Conservation (phyloP, 2,329 filamentous ascomycete species). For the Colletotrichum cuscutae region DNA sequence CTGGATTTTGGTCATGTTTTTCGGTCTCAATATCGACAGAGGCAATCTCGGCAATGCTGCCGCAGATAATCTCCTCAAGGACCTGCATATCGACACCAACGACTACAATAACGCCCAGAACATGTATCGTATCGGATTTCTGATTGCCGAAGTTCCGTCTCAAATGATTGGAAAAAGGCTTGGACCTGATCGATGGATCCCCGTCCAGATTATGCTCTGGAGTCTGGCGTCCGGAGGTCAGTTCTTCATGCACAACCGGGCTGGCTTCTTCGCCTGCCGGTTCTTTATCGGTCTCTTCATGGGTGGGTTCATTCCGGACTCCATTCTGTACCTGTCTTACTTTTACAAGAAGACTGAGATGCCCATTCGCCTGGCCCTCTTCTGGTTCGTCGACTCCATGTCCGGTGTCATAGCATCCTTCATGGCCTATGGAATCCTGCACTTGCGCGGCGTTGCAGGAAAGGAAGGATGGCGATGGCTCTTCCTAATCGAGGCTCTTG, state of each 20-base stretch:
- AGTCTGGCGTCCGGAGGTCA: constrained; percentile 47
- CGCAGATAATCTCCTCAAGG: constrained; percentile 46
- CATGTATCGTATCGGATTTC: constrained; percentile 59
- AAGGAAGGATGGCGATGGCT: constrained; percentile 65
- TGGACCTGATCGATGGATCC: constrained; percentile 61
- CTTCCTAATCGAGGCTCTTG: constrained; percentile 55
- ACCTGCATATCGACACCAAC: constrained; percentile 47
- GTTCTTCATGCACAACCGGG: constrained; percentile 41
- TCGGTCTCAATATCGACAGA: constrained; percentile 49
- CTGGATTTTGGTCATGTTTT: constrained; percentile 48
- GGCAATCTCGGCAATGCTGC: constrained; percentile 49
- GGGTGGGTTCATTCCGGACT: constrained; percentile 46
- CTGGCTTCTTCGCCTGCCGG: constrained; percentile 45
- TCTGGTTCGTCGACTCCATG: constrained; percentile 70
- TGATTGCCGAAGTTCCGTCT: constrained; percentile 64
- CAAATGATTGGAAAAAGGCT: constrained; percentile 61
- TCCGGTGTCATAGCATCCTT: constrained; percentile 62
- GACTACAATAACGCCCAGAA: constrained; percentile 60
- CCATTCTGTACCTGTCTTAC: constrained; percentile 62
- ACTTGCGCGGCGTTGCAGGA: constrained; percentile 58
- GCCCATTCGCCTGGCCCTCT: constrained; percentile 71
- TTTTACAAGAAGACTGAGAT: constrained; percentile 76
- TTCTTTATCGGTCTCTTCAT: constrained; percentile 59
- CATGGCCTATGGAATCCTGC: constrained; percentile 64
- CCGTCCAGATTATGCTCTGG: constrained; percentile 54